phyloP scores from a whole-genome alignment of 768 basidiomycete genomes.

The Royoungia palumana region DNA sequence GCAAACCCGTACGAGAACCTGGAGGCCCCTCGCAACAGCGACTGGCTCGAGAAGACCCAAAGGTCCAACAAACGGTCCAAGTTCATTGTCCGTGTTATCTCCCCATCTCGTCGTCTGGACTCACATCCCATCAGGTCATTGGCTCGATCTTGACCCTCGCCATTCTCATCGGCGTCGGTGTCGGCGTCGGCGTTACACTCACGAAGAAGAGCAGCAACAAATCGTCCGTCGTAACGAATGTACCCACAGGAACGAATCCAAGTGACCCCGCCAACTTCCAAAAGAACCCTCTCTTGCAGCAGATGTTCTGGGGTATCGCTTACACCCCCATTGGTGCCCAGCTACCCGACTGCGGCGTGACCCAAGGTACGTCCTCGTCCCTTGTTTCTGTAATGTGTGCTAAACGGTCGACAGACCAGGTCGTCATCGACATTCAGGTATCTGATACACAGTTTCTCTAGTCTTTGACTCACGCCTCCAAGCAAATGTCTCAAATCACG shows the following conservation, averaged over 20 bases:
- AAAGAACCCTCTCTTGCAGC: constrained; percentile 63
- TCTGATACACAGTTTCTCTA: constrained; percentile 5
- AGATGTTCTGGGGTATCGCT: constrained; percentile 82
- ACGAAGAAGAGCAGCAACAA: constrained; percentile 47
- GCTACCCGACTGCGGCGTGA: constrained; percentile 65
- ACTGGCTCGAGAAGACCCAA: constrained; percentile 40
- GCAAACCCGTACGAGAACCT: constrained; percentile 33
- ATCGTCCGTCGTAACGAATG: constrained; percentile 7
- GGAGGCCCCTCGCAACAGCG: constrained; percentile 31
- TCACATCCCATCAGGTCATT: constrained; percentile 42
- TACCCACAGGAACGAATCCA: constrained; percentile 35
- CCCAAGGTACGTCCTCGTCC: constrained; percentile 29
- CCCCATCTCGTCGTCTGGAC: background rate
- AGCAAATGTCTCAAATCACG: constrained; percentile 86
- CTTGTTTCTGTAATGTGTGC: background rate
- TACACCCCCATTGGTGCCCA: constrained; percentile 81
- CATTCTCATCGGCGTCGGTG: constrained; percentile 53
- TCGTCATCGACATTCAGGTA: constrained; percentile 74
- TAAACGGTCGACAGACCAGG: constrained; percentile 36
- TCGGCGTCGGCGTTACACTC: constrained; percentile 64
- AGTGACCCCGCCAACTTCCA: constrained; percentile 77
- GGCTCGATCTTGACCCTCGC: constrained; percentile 46
- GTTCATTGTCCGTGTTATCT: constrained; percentile 47
- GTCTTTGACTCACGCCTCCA: constrained; percentile 8
- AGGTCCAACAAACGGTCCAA: constrained; percentile 43